Conservation (phyloP, 129 eudicot species). For the Centrapalus pauciflorus region DNA sequence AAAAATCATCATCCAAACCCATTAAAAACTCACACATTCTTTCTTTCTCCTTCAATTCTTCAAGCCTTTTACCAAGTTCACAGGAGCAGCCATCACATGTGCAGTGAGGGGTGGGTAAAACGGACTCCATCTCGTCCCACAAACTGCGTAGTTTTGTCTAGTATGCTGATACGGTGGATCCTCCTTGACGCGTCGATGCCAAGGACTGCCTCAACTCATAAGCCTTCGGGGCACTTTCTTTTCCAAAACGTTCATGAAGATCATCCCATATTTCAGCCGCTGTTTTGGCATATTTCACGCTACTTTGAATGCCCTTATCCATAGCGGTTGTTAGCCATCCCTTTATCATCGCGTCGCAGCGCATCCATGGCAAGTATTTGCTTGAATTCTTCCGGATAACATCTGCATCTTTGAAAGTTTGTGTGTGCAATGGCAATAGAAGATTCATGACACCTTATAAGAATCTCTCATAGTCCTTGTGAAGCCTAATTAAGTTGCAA, state of each 20-base stretch:
- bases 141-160: not conserved
- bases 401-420: not conserved
- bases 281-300: not conserved
- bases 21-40: too few species aligned
- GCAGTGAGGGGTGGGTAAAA: not conserved
- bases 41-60: too few species aligned
- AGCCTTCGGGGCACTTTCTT: not conserved
- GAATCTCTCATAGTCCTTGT: too few species aligned
- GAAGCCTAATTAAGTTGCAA: too few species aligned
- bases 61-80: too few species aligned
- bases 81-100: not conserved
- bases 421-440: not conserved
- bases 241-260: too few species aligned
- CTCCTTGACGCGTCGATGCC: not conserved
- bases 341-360: not conserved
- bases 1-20: too few species aligned
- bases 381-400: not conserved
- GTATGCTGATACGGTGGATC: not conserved
- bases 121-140: not conserved
- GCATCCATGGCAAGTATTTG: not conserved
- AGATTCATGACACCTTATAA: too few species aligned
- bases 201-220: not conserved
- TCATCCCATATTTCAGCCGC: not conserved
- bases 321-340: too few species aligned
- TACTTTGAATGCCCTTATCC: too few species aligned